Base-by-base conservation (phyloP, 129 eudicot genomes). In the Saussurea involucrata region DNA sequence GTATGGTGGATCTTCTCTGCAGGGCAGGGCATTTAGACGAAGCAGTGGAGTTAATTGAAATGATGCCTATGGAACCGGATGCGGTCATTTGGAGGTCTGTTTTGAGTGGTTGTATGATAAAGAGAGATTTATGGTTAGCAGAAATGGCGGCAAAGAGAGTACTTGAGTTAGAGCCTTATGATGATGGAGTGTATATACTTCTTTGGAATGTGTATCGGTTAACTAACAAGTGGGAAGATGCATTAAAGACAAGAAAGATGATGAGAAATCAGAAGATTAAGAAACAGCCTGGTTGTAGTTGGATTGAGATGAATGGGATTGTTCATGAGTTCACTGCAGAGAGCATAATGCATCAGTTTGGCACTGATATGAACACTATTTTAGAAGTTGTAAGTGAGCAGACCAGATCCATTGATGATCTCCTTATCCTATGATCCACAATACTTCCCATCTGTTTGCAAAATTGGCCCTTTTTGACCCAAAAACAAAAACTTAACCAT, bases 21-120 rank as follows among this genome's bases (percentile, higher is more conserved):
- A 79, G 91, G 76, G 86, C 88, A 49, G 86, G 91, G 57, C 57
- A 29, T 68, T 66, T 87, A 68, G 79, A 84, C 37, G 87, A 87
- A 75, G 91, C 88, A 68, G 2, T 84, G 13, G 68, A 65, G 76
- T 63, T 84, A 61, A 84, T 84, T 55, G 85, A 84, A 60, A 36
- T 66, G 24, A 84, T 87, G 88, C 88, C 91, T 53, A 61, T 87
- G 80, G 76, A 82, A 27, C 88, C 91, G 12, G 91, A 87, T 82
- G 91, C 85, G 68, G 86, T 87, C 11, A 87, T 87, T n/a, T 87
- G 91, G 88, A 84, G 88, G 69, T 87, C 91, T 15, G 72, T 87
- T 67, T 31, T 87, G 0, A 81, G 82, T 78, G 80, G 83, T 75
- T 87, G 83, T 68, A 67, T 84, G 67, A 81, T 68, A 29, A 73